A percentile compares a stretch with the other conserved stretches of the same genome.
Evolutionary conservation across 441 rosid species (phyloP).

Genomic region (Flueggea neowawraea): DNA sequence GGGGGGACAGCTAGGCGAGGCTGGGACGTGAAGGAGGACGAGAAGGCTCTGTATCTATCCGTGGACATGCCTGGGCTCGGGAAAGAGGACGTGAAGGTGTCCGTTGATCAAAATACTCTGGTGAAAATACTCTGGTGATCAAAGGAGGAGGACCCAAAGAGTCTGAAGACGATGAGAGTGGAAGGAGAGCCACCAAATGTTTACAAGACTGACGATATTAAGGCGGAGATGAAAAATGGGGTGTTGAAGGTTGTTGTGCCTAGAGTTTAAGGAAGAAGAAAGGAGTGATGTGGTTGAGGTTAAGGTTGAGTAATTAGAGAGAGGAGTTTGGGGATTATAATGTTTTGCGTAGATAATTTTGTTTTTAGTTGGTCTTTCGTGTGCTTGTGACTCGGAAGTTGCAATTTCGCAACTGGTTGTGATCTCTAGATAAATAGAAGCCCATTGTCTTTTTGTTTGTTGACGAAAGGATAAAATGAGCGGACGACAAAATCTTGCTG

Average conservation of each 20-base stretch:
- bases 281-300: slow-evolving; percentile 17
- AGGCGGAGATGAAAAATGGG: slow-evolving; percentile 45
- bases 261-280: slow-evolving; percentile 22
- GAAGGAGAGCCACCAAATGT: slow-evolving; percentile 17
- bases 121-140: too few species aligned
- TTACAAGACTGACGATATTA: slow-evolving; percentile 16
- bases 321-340: too few species aligned
- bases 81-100: slow-evolving; percentile 40
- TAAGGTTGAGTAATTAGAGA: slow-evolving; percentile 11
- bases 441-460: too few species aligned
- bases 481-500: too few species aligned
- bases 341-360: too few species aligned
- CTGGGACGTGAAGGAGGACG: slow-evolving; percentile 62
- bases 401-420: too few species aligned
- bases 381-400: too few species aligned
- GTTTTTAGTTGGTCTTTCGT: too few species aligned
- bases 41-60: slow-evolving; percentile 31
- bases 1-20: slow-evolving; percentile 31
- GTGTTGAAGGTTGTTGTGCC: slow-evolving; percentile 28
- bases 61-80: slow-evolving; percentile 63
- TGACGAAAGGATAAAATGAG: too few species aligned
- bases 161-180: slow-evolving; percentile 18
- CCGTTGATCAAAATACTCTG: slow-evolving; percentile 28
- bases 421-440: too few species aligned
- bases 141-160: slow-evolving; percentile 35